Evolutionary conservation across 306 rosid genomes (phyloP).

Genomic region (Prosopis cineraria): DNA sequence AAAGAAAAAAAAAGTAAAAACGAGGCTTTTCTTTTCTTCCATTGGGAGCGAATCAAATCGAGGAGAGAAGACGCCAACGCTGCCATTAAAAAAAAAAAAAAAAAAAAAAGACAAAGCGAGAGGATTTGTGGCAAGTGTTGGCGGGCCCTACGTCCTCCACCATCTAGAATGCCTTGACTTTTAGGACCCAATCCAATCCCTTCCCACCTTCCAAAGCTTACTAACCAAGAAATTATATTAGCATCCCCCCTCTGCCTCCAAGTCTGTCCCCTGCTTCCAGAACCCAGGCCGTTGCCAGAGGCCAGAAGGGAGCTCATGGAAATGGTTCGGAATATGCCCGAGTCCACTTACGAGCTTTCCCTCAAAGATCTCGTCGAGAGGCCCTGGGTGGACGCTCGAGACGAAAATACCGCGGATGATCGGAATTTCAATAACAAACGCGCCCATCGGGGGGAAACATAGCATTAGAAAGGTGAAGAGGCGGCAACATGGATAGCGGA

Average conservation of each 20-base stretch:
- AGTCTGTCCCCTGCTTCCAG: constrained; percentile 68
- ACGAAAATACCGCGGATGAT: constrained; percentile 26
- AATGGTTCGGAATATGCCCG: constrained; percentile 88
- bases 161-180: constrained; percentile 64
- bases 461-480: constrained; percentile 31
- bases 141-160: constrained; percentile 27
- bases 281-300: constrained; percentile 71
- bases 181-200: background rate
- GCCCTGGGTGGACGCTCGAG: constrained; percentile 22
- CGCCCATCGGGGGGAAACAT: constrained; percentile 19
- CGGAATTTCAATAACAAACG: background rate
- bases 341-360: constrained; percentile 82
- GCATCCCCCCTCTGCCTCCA: background rate
- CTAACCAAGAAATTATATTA: constrained; percentile 40
- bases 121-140: constrained; percentile 4
- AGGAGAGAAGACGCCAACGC: too few relatives aligned
- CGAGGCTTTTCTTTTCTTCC: background rate
- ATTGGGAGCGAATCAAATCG: too few relatives aligned
- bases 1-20: too few relatives aligned
- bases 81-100: too few relatives aligned
- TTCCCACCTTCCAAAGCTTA: constrained; percentile 18
- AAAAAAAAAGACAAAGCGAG: constrained; percentile 27
- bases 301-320: constrained; percentile 90
- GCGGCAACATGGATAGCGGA: constrained; percentile 47
- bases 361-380: constrained; percentile 82